Base-by-base conservation (phyloP, 441 rosid species). In the Sinapis alba region DNA sequence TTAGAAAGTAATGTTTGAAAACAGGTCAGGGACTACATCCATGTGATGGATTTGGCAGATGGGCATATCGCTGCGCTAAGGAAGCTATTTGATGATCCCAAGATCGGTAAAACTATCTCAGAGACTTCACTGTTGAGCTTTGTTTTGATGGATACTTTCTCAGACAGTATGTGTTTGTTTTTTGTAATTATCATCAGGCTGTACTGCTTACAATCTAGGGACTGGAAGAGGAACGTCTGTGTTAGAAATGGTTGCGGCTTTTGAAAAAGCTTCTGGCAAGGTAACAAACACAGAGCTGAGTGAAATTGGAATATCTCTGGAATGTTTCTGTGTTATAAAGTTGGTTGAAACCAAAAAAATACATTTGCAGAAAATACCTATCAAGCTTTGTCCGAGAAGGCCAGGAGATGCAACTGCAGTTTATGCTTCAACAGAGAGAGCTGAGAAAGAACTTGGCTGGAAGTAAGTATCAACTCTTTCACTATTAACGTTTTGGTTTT, bases 391-490 rank as follows among this genome's bases (percentile, higher is more conserved):
- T 71, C 89, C 90, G 15, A 88, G 96, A 81, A 88, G 97, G 69
- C 78, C 90, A 18, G 99, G 97, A 77, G 97, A 95, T 78, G 99
- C 97, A 67, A 93, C 97, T 4, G 91, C 76, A 23, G 99, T 95
- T 23, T 93, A 86, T 70, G 96, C 98, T 65, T 84, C 94, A 7
- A 90, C 90, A 1, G 88, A 90, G 74, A 87, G 70, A 72, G 98
- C 99, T 67, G 82, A 84, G 68, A 90, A 72, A 75, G 97, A 93
- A 85, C 99, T 95, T 68, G 91, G 90, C 50, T 96, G 98, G 97
- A 90, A 89, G 80, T 77, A 70, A 70, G 36, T 32, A 32, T 32
- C 36, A 32, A 32, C 53, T 45, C 7, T 74, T 12, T 68, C 12
- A 50, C 74, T 21, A 20, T 69, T 28, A 27, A 54, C 26, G 2